Evolutionary conservation across 2,329 filamentous ascomycete genomes (phyloP).

Genomic region (Aspergillus aculeatus): DNA sequence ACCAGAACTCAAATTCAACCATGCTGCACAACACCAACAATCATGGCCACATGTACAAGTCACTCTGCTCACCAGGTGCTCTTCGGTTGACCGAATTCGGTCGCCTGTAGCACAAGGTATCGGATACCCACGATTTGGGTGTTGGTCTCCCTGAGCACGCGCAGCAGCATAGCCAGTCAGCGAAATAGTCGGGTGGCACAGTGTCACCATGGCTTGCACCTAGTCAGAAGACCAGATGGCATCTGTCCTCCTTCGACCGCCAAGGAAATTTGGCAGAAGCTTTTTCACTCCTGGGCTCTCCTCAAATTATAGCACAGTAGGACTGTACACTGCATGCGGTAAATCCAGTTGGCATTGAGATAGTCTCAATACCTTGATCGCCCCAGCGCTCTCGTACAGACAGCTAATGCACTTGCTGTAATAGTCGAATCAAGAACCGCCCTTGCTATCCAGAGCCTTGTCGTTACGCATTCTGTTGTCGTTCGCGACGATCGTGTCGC

Average conservation of each 20-base stretch:
- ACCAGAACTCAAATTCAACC: background rate
- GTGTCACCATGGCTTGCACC: conserved; percentile 2
- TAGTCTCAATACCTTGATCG: conserved; percentile 2
- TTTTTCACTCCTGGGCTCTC: background rate
- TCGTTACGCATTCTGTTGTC: background rate
- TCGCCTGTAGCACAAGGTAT: background rate
- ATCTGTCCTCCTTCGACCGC: background rate
- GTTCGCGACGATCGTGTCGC: background rate
- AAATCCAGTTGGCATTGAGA: conserved; percentile 1
- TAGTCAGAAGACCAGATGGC: conserved; percentile 7
- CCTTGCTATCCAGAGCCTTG: background rate
- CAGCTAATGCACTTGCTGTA: background rate
- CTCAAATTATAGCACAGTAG: background rate
- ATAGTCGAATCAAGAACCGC: background rate
- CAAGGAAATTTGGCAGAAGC: background rate
- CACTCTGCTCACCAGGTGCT: background rate
- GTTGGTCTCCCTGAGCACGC: conserved; percentile 6
- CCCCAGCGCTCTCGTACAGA: background rate
- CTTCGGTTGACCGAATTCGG: background rate
- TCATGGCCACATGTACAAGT: background rate
- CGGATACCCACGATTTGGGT: background rate
- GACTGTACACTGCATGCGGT: background rate
- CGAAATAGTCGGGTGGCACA: background rate
- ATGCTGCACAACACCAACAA: background rate
- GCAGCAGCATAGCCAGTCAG: conserved; percentile 1